phyloP scores from a whole-genome alignment of 257 asterid species.

The Forsythia suspensa region DNA sequence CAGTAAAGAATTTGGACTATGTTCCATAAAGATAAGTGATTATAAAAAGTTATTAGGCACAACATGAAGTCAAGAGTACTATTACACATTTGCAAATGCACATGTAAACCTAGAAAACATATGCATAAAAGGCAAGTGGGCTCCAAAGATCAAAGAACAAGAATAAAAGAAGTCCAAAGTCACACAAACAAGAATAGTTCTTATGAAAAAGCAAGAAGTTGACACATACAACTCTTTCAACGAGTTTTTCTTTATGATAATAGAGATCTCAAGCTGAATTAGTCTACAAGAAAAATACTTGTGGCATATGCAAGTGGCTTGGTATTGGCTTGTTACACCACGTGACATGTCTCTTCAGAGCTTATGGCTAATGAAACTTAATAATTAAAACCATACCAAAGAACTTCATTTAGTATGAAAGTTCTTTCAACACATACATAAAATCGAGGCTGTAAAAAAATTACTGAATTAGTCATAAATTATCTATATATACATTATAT shows the following conservation, averaged over 20 bases:
- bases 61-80: too few species aligned
- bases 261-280: neutral
- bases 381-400: neutral
- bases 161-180: neutral
- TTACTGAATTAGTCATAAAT: neutral
- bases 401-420: neutral
- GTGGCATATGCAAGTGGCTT: neutral
- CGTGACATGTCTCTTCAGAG: neutral
- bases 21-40: too few species aligned
- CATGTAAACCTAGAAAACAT: neutral
- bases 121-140: neutral
- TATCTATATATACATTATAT: neutral
- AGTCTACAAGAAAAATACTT: neutral
- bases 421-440: neutral
- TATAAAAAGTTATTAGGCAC: too few species aligned
- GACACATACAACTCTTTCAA: neutral
- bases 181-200: neutral
- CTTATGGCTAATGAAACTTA: neutral
- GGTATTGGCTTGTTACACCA: neutral
- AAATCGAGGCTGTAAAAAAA: neutral
- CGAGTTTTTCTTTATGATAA: neutral
- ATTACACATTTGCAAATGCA: too few species aligned
- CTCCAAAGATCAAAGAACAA: neutral
- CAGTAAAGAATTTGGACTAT: too few species aligned
- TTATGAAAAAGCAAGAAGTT: neutral